These are phyloP conservation scores for Alternaria ethzedia DNA, from an alignment of 2,329 filamentous ascomycete species.

Conservation along the genomic window DNA sequence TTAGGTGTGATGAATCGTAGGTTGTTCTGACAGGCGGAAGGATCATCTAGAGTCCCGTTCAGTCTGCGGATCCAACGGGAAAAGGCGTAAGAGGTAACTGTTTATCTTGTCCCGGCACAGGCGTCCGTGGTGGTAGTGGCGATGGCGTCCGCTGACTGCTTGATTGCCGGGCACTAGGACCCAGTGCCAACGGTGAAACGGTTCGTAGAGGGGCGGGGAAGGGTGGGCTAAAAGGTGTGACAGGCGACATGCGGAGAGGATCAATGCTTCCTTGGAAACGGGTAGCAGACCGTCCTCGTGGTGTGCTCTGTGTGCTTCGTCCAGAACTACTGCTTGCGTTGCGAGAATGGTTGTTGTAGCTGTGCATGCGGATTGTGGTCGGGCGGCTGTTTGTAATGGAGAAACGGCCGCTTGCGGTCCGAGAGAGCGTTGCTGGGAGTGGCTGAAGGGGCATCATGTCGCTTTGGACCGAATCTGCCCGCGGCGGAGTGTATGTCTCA, in stretches of 20 bases:
- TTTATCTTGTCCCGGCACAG: conserved; percentile 25
- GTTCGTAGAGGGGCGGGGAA: conserved; percentile 18
- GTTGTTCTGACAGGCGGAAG: too few species aligned
- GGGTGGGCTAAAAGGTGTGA: conserved; percentile 20
- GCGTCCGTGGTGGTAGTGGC: conserved; percentile 6
- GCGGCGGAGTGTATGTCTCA: neutral
- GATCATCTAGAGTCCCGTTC: neutral
- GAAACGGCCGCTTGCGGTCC: conserved; percentile 12
- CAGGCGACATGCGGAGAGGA: conserved; percentile 28
- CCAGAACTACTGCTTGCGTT: conserved; percentile 14
- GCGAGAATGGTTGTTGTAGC: conserved; percentile 16
- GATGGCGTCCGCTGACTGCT: conserved; percentile 13
- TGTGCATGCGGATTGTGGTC: neutral
- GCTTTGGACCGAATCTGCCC: neutral
- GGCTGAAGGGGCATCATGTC: conserved; percentile 2
- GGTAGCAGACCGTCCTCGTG: neutral
- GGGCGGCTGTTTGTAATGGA: conserved; percentile 4
- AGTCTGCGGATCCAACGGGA: conserved; percentile 18
- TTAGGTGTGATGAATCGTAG: neutral
- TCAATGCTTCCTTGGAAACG: conserved; percentile 19
- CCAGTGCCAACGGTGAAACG: conserved; percentile 15
- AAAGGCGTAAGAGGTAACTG: conserved; percentile 43
- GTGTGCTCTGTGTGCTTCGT: conserved; percentile 4
- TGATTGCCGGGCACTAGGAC: conserved; percentile 10
- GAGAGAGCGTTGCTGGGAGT: conserved; percentile 16